Percentiles rank a stretch among this genome's conserved stretches.
Evolutionary conservation across 2,329 filamentous ascomycete species (phyloP).

Genomic region (Teratosphaeria zuluensis): DNA sequence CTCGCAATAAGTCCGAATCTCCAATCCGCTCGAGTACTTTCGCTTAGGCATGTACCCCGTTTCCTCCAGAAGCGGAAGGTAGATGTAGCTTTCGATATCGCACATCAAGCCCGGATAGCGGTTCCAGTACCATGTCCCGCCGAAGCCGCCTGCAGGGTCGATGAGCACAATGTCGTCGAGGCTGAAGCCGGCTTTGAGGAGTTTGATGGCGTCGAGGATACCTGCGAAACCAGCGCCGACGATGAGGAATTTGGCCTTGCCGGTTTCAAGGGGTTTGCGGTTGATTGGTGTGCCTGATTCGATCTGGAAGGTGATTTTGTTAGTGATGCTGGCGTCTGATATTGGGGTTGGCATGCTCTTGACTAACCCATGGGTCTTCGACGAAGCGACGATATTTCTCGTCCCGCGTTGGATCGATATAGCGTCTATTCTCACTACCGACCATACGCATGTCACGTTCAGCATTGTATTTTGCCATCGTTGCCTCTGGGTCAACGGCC

Average conservation of each 20-base stretch:
- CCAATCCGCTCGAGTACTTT: slow-evolving; percentile 36
- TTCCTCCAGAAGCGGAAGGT: slow-evolving; percentile 52
- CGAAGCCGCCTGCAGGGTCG: slow-evolving; percentile 40
- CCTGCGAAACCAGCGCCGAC: slow-evolving; percentile 38
- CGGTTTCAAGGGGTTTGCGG: slow-evolving; percentile 7
- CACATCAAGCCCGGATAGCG: slow-evolving; percentile 42
- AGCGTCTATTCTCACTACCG: slow-evolving; percentile 14
- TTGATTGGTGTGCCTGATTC: slow-evolving; percentile 10
- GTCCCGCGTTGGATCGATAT: slow-evolving; percentile 16
- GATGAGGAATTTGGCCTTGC: slow-evolving; percentile 4
- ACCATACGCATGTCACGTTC: slow-evolving; percentile 19
- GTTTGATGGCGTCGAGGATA: slow-evolving; percentile 31
- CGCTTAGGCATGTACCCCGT: slow-evolving; percentile 48
- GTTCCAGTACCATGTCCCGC: slow-evolving; percentile 43
- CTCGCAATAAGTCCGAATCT: slow-evolving; percentile 39
- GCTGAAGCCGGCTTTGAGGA: slow-evolving; percentile 30
- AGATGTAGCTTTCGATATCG: slow-evolving; percentile 52
- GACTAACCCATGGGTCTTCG: slow-evolving; percentile 20
- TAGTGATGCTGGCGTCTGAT: background rate
- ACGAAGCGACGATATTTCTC: slow-evolving; percentile 15
- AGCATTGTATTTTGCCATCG: slow-evolving; percentile 13
- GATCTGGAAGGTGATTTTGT: background rate
- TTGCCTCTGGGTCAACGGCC: background rate
- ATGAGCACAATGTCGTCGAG: slow-evolving; percentile 31
- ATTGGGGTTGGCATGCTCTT: background rate